Conservation (phyloP, 768 basidiomycete genomes). For the Porphyrellus cyaneotinctus region DNA sequence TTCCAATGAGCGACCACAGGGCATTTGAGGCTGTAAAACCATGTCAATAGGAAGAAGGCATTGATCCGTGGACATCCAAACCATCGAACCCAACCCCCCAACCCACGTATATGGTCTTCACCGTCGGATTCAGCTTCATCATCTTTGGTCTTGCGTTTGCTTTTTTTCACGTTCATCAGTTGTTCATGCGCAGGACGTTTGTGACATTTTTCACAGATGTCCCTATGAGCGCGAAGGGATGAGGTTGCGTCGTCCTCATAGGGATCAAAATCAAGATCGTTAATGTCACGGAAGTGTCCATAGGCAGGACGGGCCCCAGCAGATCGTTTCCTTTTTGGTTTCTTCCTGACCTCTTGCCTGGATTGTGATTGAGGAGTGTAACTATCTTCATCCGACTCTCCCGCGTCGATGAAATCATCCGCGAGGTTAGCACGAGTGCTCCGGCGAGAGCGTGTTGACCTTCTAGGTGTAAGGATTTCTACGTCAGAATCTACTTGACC, state of each 20-base stretch:
- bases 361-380: slow-evolving; percentile 22
- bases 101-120: slow-evolving; percentile 44
- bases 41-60: slow-evolving; percentile 9
- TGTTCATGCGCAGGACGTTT: slow-evolving; percentile 53
- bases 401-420: slow-evolving; percentile 25
- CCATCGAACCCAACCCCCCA: slow-evolving; percentile 88
- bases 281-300: slow-evolving; percentile 42
- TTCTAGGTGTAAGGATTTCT: slow-evolving; percentile 32
- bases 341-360: slow-evolving; percentile 4
- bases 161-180: slow-evolving; percentile 41
- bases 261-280: slow-evolving; percentile 38
- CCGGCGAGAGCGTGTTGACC: slow-evolving; percentile 48
- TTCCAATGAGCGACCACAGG: slow-evolving; percentile 75
- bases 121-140: slow-evolving; percentile 46
- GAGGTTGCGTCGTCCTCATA: slow-evolving; percentile 54
- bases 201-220: slow-evolving; percentile 71
- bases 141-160: slow-evolving; percentile 36
- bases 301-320: slow-evolving; percentile 44
- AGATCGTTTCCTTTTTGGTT: slow-evolving; percentile 31
- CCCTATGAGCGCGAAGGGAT: slow-evolving; percentile 57
- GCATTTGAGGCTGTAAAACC: slow-evolving; percentile 59
- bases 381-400: slow-evolving; percentile 31
- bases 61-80: slow-evolving; percentile 31
- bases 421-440: slow-evolving; percentile 34
- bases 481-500: slow-evolving; percentile 30